Percentiles rank a stretch among this genome's conserved stretches.
These are phyloP conservation scores for Magnolia changhungtana DNA, from an alignment of 164 flowering plant genomes.

Conservation along the genomic window DNA sequence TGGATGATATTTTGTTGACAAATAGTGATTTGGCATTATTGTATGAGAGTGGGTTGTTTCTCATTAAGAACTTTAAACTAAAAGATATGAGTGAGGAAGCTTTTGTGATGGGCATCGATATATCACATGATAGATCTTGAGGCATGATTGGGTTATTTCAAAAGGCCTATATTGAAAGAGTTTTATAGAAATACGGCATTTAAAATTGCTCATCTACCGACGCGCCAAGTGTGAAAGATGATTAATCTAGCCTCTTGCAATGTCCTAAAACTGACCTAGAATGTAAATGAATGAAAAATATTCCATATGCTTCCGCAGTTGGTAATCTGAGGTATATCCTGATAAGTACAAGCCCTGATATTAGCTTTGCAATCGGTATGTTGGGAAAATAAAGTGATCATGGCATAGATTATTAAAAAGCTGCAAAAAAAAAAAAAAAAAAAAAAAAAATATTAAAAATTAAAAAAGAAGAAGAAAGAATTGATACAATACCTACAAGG, in stretches of 20 bases:
- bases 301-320: not conserved
- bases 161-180: not conserved
- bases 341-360: not conserved
- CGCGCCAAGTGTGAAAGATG: not conserved
- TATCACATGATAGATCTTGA: too few species aligned
- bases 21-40: not conserved
- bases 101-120: too few species aligned
- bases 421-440: not conserved
- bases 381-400: not conserved
- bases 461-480: too few species aligned
- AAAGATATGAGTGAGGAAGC: not conserved
- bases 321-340: conserved; percentile 2
- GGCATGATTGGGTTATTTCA: not conserved
- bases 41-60: not conserved
- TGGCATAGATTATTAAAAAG: not conserved
- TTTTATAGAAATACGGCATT: not conserved
- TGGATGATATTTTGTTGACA: not conserved
- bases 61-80: not conserved
- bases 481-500: not conserved
- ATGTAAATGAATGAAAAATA: not conserved
- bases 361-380: not conserved
- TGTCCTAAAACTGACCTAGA: not conserved
- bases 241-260: not conserved
- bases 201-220: not conserved
- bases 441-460: too few species aligned